A percentile compares a stretch with the other conserved stretches of the same genome.
Evolutionary conservation across 2,329 filamentous ascomycete species (phyloP).

Genomic region (Samsoniella hepiali): DNA sequence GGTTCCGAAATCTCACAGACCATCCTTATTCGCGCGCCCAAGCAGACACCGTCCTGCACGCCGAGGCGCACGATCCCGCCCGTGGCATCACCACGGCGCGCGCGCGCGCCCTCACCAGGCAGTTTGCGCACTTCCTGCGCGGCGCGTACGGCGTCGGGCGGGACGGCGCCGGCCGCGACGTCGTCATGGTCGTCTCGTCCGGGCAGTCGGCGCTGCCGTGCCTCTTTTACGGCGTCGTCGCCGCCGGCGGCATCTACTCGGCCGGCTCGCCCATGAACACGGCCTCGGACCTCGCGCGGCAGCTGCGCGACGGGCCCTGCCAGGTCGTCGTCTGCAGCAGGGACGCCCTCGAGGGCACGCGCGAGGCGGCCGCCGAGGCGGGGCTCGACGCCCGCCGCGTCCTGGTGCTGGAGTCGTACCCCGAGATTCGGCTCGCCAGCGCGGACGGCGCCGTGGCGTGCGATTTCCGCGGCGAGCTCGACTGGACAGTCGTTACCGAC

Average conservation of each 20-base stretch:
- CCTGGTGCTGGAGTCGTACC: constrained; percentile 45
- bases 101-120: constrained; percentile 46
- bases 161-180: constrained; percentile 46
- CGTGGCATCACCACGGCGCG: constrained; percentile 51
- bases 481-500: constrained; percentile 55
- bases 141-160: constrained; percentile 49
- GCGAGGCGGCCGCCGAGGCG: constrained; percentile 46
- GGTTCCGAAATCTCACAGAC: constrained; percentile 28
- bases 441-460: constrained; percentile 26
- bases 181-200: constrained; percentile 54
- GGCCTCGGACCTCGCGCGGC: constrained; percentile 47
- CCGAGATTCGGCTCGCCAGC: constrained; percentile 27
- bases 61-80: constrained; percentile 54
- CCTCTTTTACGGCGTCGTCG: constrained; percentile 55
- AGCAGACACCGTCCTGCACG: constrained; percentile 52
- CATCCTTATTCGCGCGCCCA: constrained; percentile 29
- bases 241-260: constrained; percentile 57
- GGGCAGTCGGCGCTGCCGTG: constrained; percentile 54
- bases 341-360: constrained; percentile 44
- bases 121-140: constrained; percentile 54
- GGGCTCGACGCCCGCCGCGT: constrained; percentile 46
- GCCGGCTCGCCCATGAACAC: constrained; percentile 51
- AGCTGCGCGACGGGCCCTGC: constrained; percentile 35
- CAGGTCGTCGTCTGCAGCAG: constrained; percentile 45
- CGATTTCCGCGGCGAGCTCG: constrained; percentile 36